Evolutionary conservation across 2,329 filamentous ascomycete species (phyloP).

Genomic region (Xylaria polymorpha): DNA sequence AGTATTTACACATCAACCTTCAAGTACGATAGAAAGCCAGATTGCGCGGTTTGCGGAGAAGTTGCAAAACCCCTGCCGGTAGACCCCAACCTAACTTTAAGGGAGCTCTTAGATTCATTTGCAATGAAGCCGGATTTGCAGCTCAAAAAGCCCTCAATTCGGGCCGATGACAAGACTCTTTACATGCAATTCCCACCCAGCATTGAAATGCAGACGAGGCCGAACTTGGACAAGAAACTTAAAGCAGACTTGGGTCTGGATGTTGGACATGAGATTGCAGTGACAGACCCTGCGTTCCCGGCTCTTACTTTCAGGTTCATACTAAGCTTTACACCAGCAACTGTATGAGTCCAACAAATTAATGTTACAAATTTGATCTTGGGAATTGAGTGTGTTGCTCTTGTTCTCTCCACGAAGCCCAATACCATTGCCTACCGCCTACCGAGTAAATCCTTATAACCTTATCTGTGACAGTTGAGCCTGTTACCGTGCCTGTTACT

Average conservation of each 20-base stretch:
- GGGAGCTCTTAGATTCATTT: conserved; percentile 86
- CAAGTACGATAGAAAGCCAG: conserved; percentile 90
- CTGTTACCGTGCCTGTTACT: not conserved
- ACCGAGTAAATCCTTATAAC: not conserved
- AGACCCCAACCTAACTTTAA: conserved; percentile 76
- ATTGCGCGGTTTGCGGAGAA: conserved; percentile 94
- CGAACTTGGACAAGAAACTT: conserved; percentile 83
- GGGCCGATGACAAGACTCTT: conserved; percentile 81
- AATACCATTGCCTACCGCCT: not conserved
- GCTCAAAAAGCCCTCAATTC: conserved; percentile 90
- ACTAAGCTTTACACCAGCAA: conserved; percentile 57
- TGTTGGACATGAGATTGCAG: conserved; percentile 87
- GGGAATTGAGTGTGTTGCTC: not conserved
- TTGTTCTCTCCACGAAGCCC: not conserved
- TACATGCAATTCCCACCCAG: conserved; percentile 89
- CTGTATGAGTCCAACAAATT: conserved; percentile 2
- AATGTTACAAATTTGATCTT: not conserved
- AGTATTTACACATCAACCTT: conserved; percentile 98
- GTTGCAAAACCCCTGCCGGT: conserved; percentile 80
- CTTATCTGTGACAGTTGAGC: not conserved
- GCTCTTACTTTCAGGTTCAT: conserved; percentile 73
- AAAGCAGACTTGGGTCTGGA: conserved; percentile 73
- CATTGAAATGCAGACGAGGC: conserved; percentile 84
- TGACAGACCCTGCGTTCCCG: conserved; percentile 90
- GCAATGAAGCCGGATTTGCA: conserved; percentile 88